These are phyloP conservation scores for Corrigiola litoralis DNA, from an alignment of 179 eudicot species.

Conservation along the genomic window DNA sequence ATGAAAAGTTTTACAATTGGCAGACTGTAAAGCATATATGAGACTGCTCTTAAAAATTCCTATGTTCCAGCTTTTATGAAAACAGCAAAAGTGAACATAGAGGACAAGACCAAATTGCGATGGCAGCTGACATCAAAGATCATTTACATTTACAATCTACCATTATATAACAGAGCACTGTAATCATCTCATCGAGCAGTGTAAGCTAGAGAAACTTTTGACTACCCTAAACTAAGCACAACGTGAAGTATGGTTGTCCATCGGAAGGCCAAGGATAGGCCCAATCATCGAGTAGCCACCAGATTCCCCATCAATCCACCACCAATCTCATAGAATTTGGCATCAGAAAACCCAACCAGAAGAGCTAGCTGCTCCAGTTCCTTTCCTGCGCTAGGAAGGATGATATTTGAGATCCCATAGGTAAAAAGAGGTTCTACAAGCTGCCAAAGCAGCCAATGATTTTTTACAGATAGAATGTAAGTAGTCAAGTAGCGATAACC, in stretches of 20 bases:
- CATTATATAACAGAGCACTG: background rate
- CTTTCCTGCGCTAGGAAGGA: no score
- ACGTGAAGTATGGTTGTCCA: background rate
- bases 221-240: slow-evolving; percentile 10
- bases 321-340: slow-evolving; percentile 65
- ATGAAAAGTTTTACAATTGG: no score
- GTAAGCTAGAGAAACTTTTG: background rate
- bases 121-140: background rate
- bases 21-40: background rate
- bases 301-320: slow-evolving; percentile 86
- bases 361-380: slow-evolving; percentile 76
- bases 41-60: background rate
- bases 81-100: background rate
- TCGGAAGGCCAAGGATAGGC: background rate
- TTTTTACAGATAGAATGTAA: background rate
- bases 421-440: no score
- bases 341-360: slow-evolving; percentile 53
- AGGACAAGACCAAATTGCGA: background rate
- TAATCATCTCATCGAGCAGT: background rate
- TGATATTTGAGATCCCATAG: no score
- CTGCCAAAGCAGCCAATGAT: slow-evolving; percentile 17
- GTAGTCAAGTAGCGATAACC: no score
- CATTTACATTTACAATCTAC: background rate
- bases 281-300: slow-evolving; percentile 54
- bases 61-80: background rate